Base-by-base conservation (phyloP, 2,329 filamentous ascomycete species). In the Alternaria angustiovoidea region DNA sequence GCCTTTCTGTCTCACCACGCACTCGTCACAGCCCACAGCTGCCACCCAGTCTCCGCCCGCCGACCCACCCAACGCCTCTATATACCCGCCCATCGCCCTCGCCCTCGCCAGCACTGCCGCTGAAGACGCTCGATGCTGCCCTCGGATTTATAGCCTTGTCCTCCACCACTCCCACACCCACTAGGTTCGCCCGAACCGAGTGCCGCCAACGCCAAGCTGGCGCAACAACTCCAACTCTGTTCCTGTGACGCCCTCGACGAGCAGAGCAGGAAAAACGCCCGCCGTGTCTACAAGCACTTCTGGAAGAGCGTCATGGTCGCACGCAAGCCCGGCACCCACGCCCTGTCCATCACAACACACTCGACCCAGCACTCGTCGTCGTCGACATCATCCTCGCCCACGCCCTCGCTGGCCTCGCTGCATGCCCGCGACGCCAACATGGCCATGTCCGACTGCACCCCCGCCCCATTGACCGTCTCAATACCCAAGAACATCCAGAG, bases 401-500 rank as follows among this genome's bases (percentile, higher is more conserved):
- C 75, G 18, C 65, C 69, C 5, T 76, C 76, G 24, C 61, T 72
- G 54, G 63, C 59, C 56, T 73, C 73, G 36, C 68, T 68, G 41
- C 72, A 78, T 49, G 81, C 82, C 79, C 80, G 82, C 76, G 80
- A 84, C 75, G 78, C 73, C 77, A 81, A 76, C 39, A 77, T 76
- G 75, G 79, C 80, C 74, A 83, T 85, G 82, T 81, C 81, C 60
- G 82, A 85, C 54, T 77, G 75, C 65, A 60, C 77, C 47, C 66
- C 69, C 41, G 73, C 80, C 9, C 83, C 84, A 32, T 74, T 85
- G 65, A 86, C 81, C 66, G 82, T 86, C 52, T 78, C 81, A 24
- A 83, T 83, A 75, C 82, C 82, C 42, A 75, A 71, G 63, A 76
- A 68, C 65, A 75, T 74, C 42, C 72, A 76, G 54, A 77, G 77